phyloP scores from a whole-genome alignment of 768 basidiomycete species.

The Sarcodon sp. region DNA sequence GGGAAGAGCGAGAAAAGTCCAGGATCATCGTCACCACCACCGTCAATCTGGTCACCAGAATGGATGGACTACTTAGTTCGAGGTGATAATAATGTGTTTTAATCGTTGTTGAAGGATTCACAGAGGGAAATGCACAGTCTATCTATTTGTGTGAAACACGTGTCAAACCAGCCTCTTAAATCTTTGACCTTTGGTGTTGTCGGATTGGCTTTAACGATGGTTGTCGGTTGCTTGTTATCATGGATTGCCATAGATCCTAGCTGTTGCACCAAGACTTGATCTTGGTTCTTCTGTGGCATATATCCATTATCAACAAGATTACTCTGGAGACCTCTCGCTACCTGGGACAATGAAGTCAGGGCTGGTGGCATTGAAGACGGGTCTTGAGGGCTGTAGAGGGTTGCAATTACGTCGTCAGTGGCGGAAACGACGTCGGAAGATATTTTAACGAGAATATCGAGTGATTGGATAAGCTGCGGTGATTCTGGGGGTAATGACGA shows the following conservation, averaged over 20 bases:
- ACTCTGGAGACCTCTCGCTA: constrained; percentile 23
- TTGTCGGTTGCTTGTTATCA: neutral
- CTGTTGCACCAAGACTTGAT: constrained; percentile 12
- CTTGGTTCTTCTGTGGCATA: constrained; percentile 10
- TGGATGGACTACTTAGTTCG: neutral
- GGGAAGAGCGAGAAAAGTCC: neutral
- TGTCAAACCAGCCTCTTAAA: constrained; percentile 45
- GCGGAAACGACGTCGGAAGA: constrained; percentile 41
- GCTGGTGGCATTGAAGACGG: constrained; percentile 24
- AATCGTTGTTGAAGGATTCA: neutral
- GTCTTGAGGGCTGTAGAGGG: constrained; percentile 55
- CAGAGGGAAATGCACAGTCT: constrained; percentile 14
- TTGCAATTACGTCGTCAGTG: constrained; percentile 56
- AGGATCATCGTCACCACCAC: neutral
- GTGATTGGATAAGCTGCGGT: constrained; percentile 7
- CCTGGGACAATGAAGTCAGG: constrained; percentile 21
- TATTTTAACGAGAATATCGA: constrained; percentile 37
- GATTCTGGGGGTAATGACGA: constrained; percentile 13
- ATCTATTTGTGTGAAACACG: constrained; percentile 51
- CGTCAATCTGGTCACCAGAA: neutral
- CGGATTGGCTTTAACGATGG: neutral
- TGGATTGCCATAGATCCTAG: constrained; percentile 13
- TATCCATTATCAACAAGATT: constrained; percentile 7
- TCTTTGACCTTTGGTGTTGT: constrained; percentile 17
- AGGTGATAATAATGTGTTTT: neutral